Base-by-base conservation (phyloP, 129 eudicot genomes). In the Flaveria bidentis region DNA sequence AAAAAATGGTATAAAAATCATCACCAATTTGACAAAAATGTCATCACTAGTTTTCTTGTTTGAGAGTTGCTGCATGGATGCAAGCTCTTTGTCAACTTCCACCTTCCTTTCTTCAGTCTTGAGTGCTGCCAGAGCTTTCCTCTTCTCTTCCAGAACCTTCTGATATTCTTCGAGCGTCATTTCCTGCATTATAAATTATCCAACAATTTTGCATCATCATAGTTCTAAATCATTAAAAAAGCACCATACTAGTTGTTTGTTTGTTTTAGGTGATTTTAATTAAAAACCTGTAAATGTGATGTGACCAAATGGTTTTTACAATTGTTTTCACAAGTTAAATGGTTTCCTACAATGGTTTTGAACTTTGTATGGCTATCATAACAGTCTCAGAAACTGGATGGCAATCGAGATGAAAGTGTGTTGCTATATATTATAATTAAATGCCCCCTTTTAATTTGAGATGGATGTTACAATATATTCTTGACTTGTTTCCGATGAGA, bases 101-200 rank as follows among this genome's bases (percentile, higher is more conserved):
- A 93, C 98, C 78, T 93, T 93, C 86, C 98, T 85, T 60, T 88
- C 98, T 84, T 90, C 96, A 36, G 91, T 85, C 80, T 88, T 93
- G 26, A 80, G 84, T 20, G 91, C 86, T 78, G 45, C 80, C 73
- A 93, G 73, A 51, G 96, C 93, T 79, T 91, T 91, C 82, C 98
- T 82, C 74, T 91, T 93, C 78, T 93, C 97, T 73, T 93, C 98
- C 78, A 87, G 87, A 69, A 93, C 86, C 76, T 88, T 91, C 76
- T 88, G 90, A 66, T 90, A 93, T 78, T 93, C 98, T 85, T 93
- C 98, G 65, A 93, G 93, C 8, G 98, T 93, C 98, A 93, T 93
- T 79, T 93, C 96, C 98, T 93, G 67, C 71, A 77, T 39, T 41
- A 51, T 16, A 39, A 66, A 17, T 10, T 39, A 2, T 66, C 28